These are phyloP conservation scores for Chlorella sorokiniana DNA, from an alignment of 139 green algal genomes.

Conservation along the genomic window DNA sequence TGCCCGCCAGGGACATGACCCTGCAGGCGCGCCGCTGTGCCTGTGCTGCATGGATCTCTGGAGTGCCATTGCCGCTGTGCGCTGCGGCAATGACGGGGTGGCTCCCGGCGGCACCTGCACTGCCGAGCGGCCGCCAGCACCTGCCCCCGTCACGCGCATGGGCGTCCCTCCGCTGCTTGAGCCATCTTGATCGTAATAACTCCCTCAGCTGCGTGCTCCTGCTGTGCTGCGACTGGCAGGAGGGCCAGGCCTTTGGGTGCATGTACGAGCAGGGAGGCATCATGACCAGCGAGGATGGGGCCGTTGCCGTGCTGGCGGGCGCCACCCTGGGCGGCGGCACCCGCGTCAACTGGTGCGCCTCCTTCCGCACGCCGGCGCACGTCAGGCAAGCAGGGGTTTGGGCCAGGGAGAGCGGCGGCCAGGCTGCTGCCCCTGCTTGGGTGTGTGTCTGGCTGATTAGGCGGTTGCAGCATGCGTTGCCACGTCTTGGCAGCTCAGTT, in stretches of 20 bases:
- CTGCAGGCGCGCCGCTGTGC: background rate
- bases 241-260: conserved; percentile 38
- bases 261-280: conserved; percentile 67
- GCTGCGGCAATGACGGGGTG: background rate
- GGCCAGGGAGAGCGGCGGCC: too few species aligned
- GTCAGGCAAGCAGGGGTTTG: conserved; percentile 19
- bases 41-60: background rate
- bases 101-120: too few species aligned
- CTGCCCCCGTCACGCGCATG: background rate
- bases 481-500: too few species aligned
- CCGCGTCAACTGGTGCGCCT: conserved; percentile 75
- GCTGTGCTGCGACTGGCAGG: conserved; percentile 12
- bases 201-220: too few species aligned
- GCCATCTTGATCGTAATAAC: too few species aligned
- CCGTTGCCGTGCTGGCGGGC: conserved; percentile 65
- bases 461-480: too few species aligned
- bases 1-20: conserved; percentile 35
- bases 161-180: too few species aligned
- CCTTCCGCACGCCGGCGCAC: conserved; percentile 49
- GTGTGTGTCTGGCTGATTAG: background rate
- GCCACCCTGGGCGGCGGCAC: conserved; percentile 72
- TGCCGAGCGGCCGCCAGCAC: too few species aligned
- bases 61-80: background rate
- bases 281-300: conserved; percentile 46
- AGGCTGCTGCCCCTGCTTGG: too few species aligned